phyloP scores from a whole-genome alignment of 2,329 filamentous ascomycete genomes.

The Fusarium sp. region DNA sequence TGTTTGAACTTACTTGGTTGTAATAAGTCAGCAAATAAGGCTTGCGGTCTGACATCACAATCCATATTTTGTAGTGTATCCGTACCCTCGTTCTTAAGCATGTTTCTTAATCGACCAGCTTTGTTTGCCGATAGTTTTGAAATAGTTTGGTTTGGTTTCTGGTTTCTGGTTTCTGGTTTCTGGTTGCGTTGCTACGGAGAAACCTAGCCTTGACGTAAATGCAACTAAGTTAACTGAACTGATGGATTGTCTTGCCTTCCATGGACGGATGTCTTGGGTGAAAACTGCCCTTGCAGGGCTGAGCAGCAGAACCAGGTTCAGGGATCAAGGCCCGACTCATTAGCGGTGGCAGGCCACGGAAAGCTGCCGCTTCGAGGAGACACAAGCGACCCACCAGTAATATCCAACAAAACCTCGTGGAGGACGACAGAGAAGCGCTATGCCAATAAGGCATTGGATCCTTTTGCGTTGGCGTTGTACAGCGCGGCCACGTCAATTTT shows the following conservation, averaged over 20 bases:
- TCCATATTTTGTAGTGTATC: background rate
- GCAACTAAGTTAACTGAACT: background rate
- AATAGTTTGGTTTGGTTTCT: background rate
- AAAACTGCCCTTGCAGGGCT: slow-evolving; percentile 31
- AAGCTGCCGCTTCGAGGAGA: slow-evolving; percentile 26
- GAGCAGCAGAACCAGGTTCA: slow-evolving; percentile 12
- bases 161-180: slow-evolving; percentile 3
- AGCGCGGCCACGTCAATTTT: slow-evolving; percentile 35
- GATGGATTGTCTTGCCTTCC: background rate
- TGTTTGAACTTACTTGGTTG: background rate
- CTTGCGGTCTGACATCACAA: background rate
- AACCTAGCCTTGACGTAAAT: slow-evolving; percentile 29
- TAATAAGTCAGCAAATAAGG: background rate
- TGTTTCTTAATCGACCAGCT: background rate
- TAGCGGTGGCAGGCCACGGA: slow-evolving; percentile 22
- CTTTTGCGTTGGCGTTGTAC: slow-evolving; percentile 28
- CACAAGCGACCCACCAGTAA: slow-evolving; percentile 21
- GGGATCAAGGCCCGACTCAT: slow-evolving; percentile 6
- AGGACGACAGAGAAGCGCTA: slow-evolving; percentile 15
- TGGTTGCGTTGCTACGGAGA: slow-evolving; percentile 37
- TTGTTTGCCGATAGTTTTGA: slow-evolving; percentile 4
- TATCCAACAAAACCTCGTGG: slow-evolving; percentile 14
- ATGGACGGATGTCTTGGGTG: background rate
- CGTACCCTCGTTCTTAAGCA: background rate
- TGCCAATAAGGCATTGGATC: slow-evolving; percentile 16